These are phyloP conservation scores for Penstemon newberryi DNA, from an alignment of 257 asterid genomes.

Conservation along the genomic window DNA sequence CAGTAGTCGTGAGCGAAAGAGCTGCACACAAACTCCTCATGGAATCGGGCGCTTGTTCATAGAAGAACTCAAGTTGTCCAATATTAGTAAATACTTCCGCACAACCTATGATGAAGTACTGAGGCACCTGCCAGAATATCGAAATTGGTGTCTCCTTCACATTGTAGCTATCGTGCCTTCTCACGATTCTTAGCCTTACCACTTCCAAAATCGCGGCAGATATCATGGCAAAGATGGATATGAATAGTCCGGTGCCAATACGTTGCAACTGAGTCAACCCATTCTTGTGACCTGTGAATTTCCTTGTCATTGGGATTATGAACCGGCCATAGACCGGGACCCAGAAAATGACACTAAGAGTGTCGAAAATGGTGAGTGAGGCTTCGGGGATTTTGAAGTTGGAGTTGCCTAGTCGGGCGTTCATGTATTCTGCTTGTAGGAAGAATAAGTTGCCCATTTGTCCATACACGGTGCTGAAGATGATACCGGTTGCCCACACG, in stretches of 20 bases:
- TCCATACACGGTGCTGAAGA: slow-evolving; percentile 52
- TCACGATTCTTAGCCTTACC: slow-evolving; percentile 36
- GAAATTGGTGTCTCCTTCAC: slow-evolving; percentile 39
- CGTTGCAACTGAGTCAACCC: slow-evolving; percentile 52
- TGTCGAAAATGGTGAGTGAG: slow-evolving; percentile 61
- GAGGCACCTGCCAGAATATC: slow-evolving; percentile 55
- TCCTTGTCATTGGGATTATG: slow-evolving; percentile 43
- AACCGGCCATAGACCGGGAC: slow-evolving; percentile 54
- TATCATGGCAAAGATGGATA: slow-evolving; percentile 49
- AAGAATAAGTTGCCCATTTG: slow-evolving; percentile 65
- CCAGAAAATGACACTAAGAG: slow-evolving; percentile 63
- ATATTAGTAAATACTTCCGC: slow-evolving; percentile 57
- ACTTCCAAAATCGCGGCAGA: slow-evolving; percentile 47
- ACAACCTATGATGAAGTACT: slow-evolving; percentile 53
- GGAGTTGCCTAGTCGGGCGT: slow-evolving; percentile 46
- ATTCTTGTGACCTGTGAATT: slow-evolving; percentile 49
- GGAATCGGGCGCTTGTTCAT: slow-evolving; percentile 62
- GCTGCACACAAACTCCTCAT: slow-evolving; percentile 69
- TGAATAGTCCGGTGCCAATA: slow-evolving; percentile 49
- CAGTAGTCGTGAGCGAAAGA: slow-evolving; percentile 54
- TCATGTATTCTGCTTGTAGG: slow-evolving; percentile 59
- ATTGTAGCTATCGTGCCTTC: slow-evolving; percentile 36
- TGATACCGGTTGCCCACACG: slow-evolving; percentile 68
- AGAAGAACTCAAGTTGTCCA: slow-evolving; percentile 60
- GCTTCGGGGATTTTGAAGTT: slow-evolving; percentile 60